Evolutionary conservation across 177 flowering plant genomes (phyloP), one percentile per base, ranked within the genome.

Genomic region (Tripterygium wilfordii): DNA sequence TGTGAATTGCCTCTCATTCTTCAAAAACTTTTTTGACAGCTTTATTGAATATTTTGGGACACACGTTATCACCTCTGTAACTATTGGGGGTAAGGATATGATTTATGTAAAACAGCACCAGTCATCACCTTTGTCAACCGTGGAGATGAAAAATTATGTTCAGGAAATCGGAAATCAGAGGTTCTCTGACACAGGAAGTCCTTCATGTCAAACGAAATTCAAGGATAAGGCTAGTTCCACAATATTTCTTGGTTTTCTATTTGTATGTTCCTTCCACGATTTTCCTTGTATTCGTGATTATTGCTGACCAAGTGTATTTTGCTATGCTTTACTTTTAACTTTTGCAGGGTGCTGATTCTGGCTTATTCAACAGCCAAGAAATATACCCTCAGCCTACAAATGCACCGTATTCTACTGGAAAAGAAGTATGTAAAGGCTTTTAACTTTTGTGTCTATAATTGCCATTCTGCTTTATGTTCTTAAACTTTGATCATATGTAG

Each of bases 41-140:
- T 88, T 88, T 37, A 84, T 85, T 48, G 90, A 85, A 44, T 79
- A 75, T 51, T 88, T 73, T 74, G 96, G 96, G 49, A 88, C 96
- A 2, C 96, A 88, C 74, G 69, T 88, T 30, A 74, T 85, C 40
- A 76, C 77, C 23, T 83, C 94, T 19, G 75, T 79, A 18, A 80
- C 85, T 31, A 70, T 85, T 53, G 96, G 96, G 12, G 96, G 96
- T 31, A 80, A 74, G 68, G 96, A 88, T 61, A 80, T 83, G 32
- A 72, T 88, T 45, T 88, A 77, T 36, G 74, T 83, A 26, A 88
- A 74, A 53, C 95, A 88, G 59, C 94, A 83, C 42, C 66, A 60
- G 9, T 67, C 80, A 24, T 88, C 96, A 26, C 73, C 76, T 48
- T 63, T 81, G 53, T 72, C 88, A 8, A 56, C 76, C 8, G 54